phyloP scores from a whole-genome alignment of 257 asterid species.

The Jaltomata sinuosa region DNA sequence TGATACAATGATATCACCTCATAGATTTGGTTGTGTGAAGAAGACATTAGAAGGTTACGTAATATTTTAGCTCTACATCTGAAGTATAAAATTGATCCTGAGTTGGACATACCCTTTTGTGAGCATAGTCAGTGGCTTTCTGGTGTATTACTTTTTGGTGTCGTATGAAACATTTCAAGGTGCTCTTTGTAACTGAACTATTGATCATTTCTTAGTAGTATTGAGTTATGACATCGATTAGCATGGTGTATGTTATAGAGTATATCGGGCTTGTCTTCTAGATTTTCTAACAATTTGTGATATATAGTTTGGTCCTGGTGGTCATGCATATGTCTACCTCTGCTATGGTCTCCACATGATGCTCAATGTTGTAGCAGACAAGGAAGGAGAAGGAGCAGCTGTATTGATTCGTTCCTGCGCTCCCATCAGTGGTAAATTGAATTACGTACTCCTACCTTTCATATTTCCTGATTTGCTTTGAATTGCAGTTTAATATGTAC shows the following conservation, averaged over 20 bases:
- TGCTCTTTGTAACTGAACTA: background rate
- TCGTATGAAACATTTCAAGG: background rate
- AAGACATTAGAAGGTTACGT: background rate
- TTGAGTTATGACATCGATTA: background rate
- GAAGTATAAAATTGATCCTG: background rate
- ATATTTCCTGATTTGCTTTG: background rate
- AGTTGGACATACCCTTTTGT: background rate
- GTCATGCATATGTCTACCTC: slow-evolving; percentile 86
- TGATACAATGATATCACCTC: background rate
- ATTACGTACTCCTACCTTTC: background rate
- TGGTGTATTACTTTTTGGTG: background rate
- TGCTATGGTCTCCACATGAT: slow-evolving; percentile 86
- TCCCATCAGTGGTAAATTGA: slow-evolving; percentile 59
- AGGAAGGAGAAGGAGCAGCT: slow-evolving; percentile 82
- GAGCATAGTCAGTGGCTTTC: background rate
- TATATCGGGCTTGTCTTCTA: background rate
- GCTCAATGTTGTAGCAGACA: slow-evolving; percentile 94
- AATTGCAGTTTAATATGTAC: background rate
- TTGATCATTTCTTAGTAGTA: background rate
- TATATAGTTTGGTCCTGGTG: slow-evolving; percentile 83
- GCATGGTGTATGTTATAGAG: background rate
- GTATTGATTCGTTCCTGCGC: slow-evolving; percentile 88
- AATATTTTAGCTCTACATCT: background rate
- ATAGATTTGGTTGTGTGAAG: background rate
- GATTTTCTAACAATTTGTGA: background rate